phyloP scores from a whole-genome alignment of 2,329 filamentous ascomycete genomes.

The Dissoconium aciculare region DNA sequence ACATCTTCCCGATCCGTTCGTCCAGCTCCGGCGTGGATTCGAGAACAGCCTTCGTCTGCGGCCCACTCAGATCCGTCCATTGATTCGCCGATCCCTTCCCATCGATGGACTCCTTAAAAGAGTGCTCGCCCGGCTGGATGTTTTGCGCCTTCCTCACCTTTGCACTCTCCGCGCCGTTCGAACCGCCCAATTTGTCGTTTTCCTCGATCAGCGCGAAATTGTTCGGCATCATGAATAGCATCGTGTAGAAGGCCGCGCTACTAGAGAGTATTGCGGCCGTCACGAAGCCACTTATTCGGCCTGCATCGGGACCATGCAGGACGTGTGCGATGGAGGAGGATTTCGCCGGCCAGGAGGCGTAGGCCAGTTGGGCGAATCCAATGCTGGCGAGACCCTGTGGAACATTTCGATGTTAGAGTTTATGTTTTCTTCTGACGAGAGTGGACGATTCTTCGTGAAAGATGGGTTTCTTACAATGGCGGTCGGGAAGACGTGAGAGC shows the following conservation, averaged over 20 bases:
- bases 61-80: constrained; percentile 14
- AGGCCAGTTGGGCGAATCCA: constrained; percentile 17
- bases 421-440: too few species aligned
- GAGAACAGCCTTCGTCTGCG: constrained; percentile 20
- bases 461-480: constrained; percentile 9
- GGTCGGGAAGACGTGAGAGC: constrained; percentile 17
- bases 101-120: constrained; percentile 15
- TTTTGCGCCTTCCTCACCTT: constrained; percentile 7
- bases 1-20: constrained; percentile 25
- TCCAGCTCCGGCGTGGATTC: constrained; percentile 26
- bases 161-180: constrained; percentile 11
- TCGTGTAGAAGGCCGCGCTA: constrained; percentile 16
- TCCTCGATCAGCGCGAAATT: constrained; percentile 19
- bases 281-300: constrained; percentile 12
- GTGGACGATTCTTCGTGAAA: too few species aligned
- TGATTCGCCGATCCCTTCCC: constrained; percentile 11
- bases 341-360: constrained; percentile 9
- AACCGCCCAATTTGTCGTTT: constrained; percentile 16
- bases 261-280: constrained; percentile 13
- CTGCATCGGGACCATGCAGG: constrained; percentile 9
- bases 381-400: constrained; percentile 9
- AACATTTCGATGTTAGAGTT: too few species aligned
- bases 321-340: constrained; percentile 6
- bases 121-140: constrained; percentile 9
- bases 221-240: constrained; percentile 14